Conservation (phyloP, 352 stramenopile species). For the Phytophthora megakarya region DNA sequence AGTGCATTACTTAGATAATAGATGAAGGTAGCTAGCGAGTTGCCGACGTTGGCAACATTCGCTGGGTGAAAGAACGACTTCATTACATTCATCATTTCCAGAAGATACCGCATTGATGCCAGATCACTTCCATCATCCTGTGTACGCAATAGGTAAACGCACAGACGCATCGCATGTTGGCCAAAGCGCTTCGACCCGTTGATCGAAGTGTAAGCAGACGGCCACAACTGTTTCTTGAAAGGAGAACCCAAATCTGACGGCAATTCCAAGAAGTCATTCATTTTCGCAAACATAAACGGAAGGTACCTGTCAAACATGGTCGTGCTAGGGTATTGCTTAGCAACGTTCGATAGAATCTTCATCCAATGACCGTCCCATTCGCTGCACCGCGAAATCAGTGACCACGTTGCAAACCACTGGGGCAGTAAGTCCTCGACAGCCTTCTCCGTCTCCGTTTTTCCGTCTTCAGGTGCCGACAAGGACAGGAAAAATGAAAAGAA, state of each 20-base stretch:
- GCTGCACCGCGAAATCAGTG: conserved; percentile 48
- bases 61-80: conserved; percentile 80
- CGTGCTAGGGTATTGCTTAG: conserved; percentile 50
- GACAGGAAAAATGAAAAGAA: conserved; percentile 65
- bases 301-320: conserved; percentile 40
- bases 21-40: conserved; percentile 53
- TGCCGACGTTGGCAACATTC: conserved; percentile 65
- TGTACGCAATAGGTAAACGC: conserved; percentile 49
- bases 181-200: conserved; percentile 65
- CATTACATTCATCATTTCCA: conserved; percentile 61
- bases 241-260: conserved; percentile 69
- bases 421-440: conserved; percentile 40
- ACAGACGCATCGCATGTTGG: conserved; percentile 59
- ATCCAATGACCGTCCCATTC: conserved; percentile 83
- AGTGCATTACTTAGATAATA: conserved; percentile 64
- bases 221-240: conserved; percentile 68
- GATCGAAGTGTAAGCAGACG: conserved; percentile 49
- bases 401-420: conserved; percentile 65
- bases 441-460: conserved; percentile 13
- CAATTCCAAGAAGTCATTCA: conserved; percentile 61
- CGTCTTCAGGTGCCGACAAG: conserved; percentile 19
- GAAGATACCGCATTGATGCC: conserved; percentile 49
- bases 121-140: conserved; percentile 13
- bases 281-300: conserved; percentile 71
- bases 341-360: conserved; percentile 66